Evolutionary conservation across 345 rosid species (phyloP), one percentile per base, ranked within the genome.

Genomic region (Sonneratia alba): DNA sequence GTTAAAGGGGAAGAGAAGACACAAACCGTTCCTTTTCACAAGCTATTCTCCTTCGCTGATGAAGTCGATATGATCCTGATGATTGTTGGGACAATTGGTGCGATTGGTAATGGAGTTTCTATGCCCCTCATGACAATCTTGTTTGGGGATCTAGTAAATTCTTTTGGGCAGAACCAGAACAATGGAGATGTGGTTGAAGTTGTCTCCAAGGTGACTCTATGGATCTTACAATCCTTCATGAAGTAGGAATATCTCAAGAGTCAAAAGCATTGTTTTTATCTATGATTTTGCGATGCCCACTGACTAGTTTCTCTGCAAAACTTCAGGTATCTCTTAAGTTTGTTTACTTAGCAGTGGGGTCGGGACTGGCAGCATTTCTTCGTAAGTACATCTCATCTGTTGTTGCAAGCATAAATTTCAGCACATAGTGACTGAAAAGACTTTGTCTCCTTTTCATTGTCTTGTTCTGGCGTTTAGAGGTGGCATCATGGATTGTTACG

Each of bases 401-500:
- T 51, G 19, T 68, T 32, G 19, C 7, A 34, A 21, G 3, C 22
- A 2, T 36, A 9, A 15, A 49, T 27, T 12, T 53, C 24, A 12
- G 43, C 19, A 10, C 13, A 32, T 16, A 3, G 56, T 68, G 3
- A 2, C 13, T 2, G 38, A 65, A 4, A 42, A 70, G 38, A 1
- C 6, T 15, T 19, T 15, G 18, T 55, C 18, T 9, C 16, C 15
- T 61, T 27, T 57, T 59, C 57, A 1, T 42, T 19, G 9, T 4
- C 15, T 27, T 27, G 45, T 4, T 42, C 32, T 71, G 85, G 72
- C 7, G 10, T 40, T 32, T 85, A 90, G 97, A 93, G 88, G 89
- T 92, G 71, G 55, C 86, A 70, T 90, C 90, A 64, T 92, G 97
- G 98, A 92, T 90, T 91, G 81, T 89, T 37, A 81, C 97, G 0